A percentile compares a stretch with the other conserved stretches of the same genome.
These are phyloP conservation scores for Phialophora tarda DNA, from an alignment of 2,329 filamentous ascomycete species.

Conservation along the genomic window DNA sequence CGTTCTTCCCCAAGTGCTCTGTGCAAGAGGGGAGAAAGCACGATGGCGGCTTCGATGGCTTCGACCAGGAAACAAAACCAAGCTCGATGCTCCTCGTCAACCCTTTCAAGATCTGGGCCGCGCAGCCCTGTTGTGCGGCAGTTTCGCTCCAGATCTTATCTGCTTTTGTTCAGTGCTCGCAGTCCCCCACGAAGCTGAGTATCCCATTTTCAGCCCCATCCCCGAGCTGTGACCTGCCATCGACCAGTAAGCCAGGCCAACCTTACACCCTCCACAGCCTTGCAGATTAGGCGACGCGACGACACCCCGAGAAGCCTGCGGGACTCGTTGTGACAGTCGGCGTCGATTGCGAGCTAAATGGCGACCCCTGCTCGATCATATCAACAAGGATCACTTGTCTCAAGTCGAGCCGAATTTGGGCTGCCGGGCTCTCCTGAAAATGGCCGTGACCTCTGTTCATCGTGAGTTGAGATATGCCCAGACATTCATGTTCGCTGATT, in stretches of 20 bases:
- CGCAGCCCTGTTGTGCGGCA: background rate
- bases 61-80: background rate
- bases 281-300: background rate
- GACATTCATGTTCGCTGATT: constrained; percentile 14
- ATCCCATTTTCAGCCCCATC: background rate
- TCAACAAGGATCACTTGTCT: no score
- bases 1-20: background rate
- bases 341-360: background rate
- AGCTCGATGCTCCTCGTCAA: background rate
- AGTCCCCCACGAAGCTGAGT: background rate
- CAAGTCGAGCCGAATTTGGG: no score
- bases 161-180: background rate
- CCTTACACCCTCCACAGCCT: background rate
- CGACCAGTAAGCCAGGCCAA: background rate
- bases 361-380: no score
- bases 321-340: background rate
- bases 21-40: background rate
- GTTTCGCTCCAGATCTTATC: background rate
- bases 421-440: background rate
- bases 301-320: background rate
- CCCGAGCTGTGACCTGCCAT: background rate
- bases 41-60: background rate
- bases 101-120: background rate
- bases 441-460: background rate
- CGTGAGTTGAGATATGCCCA: background rate